phyloP scores from a whole-genome alignment of 2,329 filamentous ascomycete species.

The Fusarium praegraminearum region DNA sequence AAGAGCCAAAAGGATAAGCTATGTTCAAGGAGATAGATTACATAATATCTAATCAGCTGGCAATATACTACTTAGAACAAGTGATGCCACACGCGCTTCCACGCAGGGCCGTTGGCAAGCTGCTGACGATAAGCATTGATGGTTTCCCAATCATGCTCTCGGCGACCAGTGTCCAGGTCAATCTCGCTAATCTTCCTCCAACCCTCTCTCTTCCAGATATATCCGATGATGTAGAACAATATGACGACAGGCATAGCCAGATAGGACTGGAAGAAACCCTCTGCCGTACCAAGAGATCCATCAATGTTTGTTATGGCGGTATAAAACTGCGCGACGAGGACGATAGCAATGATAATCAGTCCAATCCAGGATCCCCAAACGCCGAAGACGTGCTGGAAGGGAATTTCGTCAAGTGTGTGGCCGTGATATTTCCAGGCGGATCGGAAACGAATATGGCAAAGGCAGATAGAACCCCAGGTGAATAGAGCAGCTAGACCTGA shows the following conservation, averaged over 20 bases:
- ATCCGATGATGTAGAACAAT: conserved; percentile 66
- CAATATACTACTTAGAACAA: conserved; percentile 46
- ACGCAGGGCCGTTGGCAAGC: conserved; percentile 60
- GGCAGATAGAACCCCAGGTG: conserved; percentile 76
- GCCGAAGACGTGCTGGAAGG: conserved; percentile 72
- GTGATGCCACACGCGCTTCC: conserved; percentile 53
- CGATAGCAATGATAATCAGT: conserved; percentile 66
- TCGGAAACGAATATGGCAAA: conserved; percentile 77
- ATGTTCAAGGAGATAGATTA: not conserved
- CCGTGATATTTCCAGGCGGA: conserved; percentile 71
- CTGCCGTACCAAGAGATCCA: conserved; percentile 44
- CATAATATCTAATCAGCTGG: not conserved
- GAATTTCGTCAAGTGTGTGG: conserved; percentile 74
- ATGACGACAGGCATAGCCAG: conserved; percentile 67
- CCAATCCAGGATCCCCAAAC: conserved; percentile 74
- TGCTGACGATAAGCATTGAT: conserved; percentile 63
- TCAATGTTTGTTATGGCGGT: conserved; percentile 58
- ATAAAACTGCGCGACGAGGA: conserved; percentile 68
- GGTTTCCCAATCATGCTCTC: conserved; percentile 71
- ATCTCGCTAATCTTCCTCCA: conserved; percentile 71
- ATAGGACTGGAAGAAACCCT: conserved; percentile 66
- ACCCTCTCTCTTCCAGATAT: conserved; percentile 71
- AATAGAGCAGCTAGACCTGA: conserved; percentile 74
- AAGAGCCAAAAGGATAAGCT: too few relatives aligned
- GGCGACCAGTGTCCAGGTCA: conserved; percentile 74